phyloP scores from a whole-genome alignment of 495 filamentous ascomycete genomes.

The Hapsidospora chrysogenum region DNA sequence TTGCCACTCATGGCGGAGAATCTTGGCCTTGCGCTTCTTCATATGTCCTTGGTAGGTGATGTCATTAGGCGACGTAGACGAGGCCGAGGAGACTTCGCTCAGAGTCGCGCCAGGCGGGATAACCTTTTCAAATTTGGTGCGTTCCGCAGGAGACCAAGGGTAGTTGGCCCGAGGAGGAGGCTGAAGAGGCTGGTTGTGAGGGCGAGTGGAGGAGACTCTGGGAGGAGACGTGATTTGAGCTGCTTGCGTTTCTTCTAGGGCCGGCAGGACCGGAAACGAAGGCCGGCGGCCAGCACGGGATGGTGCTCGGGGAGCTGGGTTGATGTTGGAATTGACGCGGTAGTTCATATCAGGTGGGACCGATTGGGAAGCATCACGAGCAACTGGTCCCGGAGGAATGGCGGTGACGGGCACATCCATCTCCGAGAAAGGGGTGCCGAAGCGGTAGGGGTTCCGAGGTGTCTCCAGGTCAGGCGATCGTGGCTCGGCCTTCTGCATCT shows the following conservation, averaged over 20 bases:
- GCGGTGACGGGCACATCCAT: slow-evolving; percentile 80
- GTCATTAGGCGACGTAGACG: slow-evolving; percentile 18
- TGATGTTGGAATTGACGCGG: slow-evolving; percentile 23
- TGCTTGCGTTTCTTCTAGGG: slow-evolving; percentile 29
- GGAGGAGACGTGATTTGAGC: slow-evolving; percentile 6
- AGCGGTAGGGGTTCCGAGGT: slow-evolving; percentile 42
- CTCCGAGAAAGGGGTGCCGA: slow-evolving; percentile 70
- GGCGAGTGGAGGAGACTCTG: slow-evolving; percentile 9
- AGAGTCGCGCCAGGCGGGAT: slow-evolving; percentile 9
- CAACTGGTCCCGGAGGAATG: slow-evolving; percentile 47
- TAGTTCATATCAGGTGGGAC: slow-evolving; percentile 87
- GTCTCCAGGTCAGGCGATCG: slow-evolving; percentile 32
- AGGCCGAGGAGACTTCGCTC: slow-evolving; percentile 40
- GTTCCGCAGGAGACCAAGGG: slow-evolving; percentile 26
- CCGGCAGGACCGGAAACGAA: slow-evolving; percentile 37
- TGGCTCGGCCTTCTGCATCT: slow-evolving; percentile 32
- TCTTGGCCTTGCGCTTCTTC: slow-evolving; percentile 82
- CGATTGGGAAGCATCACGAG: slow-evolving; percentile 63
- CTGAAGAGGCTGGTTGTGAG: slow-evolving; percentile 15
- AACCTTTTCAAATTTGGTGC: slow-evolving; percentile 20
- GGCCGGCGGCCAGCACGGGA: slow-evolving; percentile 37
- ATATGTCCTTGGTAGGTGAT: slow-evolving; percentile 67
- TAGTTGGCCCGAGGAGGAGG: slow-evolving; percentile 29
- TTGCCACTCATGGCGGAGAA: slow-evolving; percentile 88
- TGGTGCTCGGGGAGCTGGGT: slow-evolving; percentile 24